Percentiles rank a stretch among this genome's conserved stretches.
Evolutionary conservation across 176 grass and related monocot species (phyloP).

Genomic region (Alloteropsis semialata): DNA sequence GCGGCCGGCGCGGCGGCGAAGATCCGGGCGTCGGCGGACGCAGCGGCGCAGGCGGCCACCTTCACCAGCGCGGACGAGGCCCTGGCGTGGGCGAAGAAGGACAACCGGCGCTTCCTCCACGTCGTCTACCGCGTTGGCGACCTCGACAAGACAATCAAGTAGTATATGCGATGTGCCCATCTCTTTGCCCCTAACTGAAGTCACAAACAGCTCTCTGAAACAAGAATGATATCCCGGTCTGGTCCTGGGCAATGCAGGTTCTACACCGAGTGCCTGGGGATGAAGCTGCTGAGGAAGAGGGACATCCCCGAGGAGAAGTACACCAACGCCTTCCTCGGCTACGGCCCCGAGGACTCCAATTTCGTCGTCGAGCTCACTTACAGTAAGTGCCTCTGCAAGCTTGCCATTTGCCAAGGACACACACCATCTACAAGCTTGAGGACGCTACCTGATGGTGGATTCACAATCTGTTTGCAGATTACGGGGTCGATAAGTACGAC

Average conservation of each 20-base stretch:
- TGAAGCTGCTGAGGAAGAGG: conserved; percentile 85
- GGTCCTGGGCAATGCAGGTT: conserved; percentile 38
- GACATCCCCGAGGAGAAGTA: conserved; percentile 87
- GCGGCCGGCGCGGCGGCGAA: background rate
- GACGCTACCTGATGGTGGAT: background rate
- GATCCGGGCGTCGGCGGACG: conserved; percentile 40
- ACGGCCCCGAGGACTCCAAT: conserved; percentile 77
- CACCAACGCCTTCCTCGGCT: conserved; percentile 84
- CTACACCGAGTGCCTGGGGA: conserved; percentile 88
- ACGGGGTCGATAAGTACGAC: conserved; percentile 79
- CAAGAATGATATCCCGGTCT: no score
- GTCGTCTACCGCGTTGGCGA: conserved; percentile 91
- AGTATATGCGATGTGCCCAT: background rate
- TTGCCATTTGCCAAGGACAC: background rate
- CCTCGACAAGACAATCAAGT: conserved; percentile 85
- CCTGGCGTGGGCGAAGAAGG: conserved; percentile 70
- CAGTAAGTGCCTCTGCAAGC: conserved; percentile 36
- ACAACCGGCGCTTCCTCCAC: conserved; percentile 77
- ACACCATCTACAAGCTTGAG: background rate
- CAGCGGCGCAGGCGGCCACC: conserved; percentile 49
- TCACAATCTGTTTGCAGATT: conserved; percentile 50
- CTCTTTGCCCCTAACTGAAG: no score
- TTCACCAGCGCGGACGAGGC: conserved; percentile 53
- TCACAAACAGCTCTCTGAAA: no score
- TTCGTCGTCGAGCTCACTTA: conserved; percentile 88